Conservation (phyloP, 2,329 filamentous ascomycete species). For the Mycosphaerelloides madeirae region DNA sequence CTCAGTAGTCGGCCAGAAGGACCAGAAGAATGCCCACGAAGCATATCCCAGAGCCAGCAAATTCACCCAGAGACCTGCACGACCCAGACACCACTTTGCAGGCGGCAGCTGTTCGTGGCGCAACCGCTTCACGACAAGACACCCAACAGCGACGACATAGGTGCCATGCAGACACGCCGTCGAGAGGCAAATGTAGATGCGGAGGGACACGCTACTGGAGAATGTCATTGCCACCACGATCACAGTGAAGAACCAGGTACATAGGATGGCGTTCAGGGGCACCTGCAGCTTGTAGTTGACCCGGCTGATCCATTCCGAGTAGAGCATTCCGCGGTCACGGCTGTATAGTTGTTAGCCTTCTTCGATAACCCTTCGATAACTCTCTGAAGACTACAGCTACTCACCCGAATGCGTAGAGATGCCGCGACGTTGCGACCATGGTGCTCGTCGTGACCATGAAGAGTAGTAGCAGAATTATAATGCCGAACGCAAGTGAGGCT, state of each 20-base stretch:
- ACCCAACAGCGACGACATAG: conserved; percentile 38
- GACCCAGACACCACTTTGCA: conserved; percentile 36
- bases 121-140: conserved; percentile 36
- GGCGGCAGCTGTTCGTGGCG: conserved; percentile 32
- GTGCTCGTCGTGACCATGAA: conserved; percentile 38
- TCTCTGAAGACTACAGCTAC: conserved; percentile 17
- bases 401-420: conserved; percentile 38
- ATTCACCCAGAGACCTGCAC: conserved; percentile 36
- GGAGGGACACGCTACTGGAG: conserved; percentile 36
- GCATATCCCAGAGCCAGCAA: conserved; percentile 33
- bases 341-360: conserved; percentile 33
- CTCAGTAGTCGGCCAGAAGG: conserved; percentile 39
- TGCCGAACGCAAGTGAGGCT: conserved; percentile 30
- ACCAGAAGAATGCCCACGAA: conserved; percentile 36
- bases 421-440: conserved; percentile 37
- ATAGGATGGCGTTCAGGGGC: conserved; percentile 28
- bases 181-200: conserved; percentile 40
- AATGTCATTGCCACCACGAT: conserved; percentile 32
- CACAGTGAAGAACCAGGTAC: conserved; percentile 28
- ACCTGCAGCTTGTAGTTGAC: conserved; percentile 19
- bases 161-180: conserved; percentile 38
- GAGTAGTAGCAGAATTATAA: conserved; percentile 30
- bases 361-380: too few relatives aligned
- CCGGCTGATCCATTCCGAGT: conserved; percentile 32
- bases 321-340: conserved; percentile 42